Evolutionary conservation across 345 rosid genomes (phyloP).

Genomic region (Hirschfeldia incana): DNA sequence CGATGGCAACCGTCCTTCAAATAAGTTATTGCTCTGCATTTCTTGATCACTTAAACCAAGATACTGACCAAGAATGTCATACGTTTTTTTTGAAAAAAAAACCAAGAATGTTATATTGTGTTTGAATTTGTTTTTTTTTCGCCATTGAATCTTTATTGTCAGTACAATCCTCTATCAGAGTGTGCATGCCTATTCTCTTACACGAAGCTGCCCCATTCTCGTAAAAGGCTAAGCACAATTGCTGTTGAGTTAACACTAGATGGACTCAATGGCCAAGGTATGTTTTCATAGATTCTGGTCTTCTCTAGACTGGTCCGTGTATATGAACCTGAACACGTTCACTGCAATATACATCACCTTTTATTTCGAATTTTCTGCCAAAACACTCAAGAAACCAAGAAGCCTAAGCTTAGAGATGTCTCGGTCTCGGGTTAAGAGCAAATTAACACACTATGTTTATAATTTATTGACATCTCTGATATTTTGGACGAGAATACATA

Average conservation of each 20-base stretch:
- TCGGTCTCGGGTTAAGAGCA: background rate
- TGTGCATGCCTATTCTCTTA: constrained; percentile 19
- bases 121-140: background rate
- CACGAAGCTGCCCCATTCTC: background rate
- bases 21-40: no score
- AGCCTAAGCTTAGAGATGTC: constrained; percentile 13
- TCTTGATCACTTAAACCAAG: no score
- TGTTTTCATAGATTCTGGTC: constrained; percentile 24
- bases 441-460: background rate
- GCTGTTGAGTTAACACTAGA: background rate
- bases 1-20: no score
- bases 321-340: constrained; percentile 10
- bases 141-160: background rate
- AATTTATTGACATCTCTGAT: background rate
- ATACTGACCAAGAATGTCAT: no score
- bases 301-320: constrained; percentile 1
- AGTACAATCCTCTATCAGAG: background rate
- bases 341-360: constrained; percentile 18
- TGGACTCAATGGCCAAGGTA: constrained; percentile 29
- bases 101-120: no score
- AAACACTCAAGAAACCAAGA: constrained; percentile 9
- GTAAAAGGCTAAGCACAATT: background rate
- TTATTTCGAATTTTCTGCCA: background rate
- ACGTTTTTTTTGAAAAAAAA: no score
- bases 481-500: background rate